phyloP scores from a whole-genome alignment of 1,284 basidiomycete genomes.

The Chiua sp. region DNA sequence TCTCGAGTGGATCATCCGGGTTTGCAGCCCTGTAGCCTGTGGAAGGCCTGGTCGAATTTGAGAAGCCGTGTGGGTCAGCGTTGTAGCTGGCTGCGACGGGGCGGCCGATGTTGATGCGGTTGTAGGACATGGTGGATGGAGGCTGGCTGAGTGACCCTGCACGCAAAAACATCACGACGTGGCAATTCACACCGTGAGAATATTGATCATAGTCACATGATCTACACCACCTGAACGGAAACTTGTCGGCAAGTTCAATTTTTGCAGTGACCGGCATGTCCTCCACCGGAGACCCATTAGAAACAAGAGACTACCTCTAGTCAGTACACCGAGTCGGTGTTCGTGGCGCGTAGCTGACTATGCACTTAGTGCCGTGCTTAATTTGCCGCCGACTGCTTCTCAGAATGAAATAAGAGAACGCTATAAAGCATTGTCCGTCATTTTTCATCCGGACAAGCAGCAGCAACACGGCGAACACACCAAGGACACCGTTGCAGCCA shows the following conservation, averaged over 20 bases:
- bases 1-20: conserved; percentile 85
- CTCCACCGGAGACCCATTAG: conserved; percentile 4
- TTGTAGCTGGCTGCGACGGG: conserved; percentile 62
- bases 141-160: background rate
- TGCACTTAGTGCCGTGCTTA: conserved; percentile 59
- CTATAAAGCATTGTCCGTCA: conserved; percentile 71
- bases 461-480: conserved; percentile 63
- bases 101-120: conserved; percentile 82
- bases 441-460: conserved; percentile 89
- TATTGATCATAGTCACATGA: conserved; percentile 26
- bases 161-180: conserved; percentile 10
- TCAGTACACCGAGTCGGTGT: conserved; percentile 11
- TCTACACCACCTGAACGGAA: background rate
- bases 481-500: conserved; percentile 64
- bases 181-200: conserved; percentile 22
- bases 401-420: conserved; percentile 74
- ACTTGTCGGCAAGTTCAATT: too few species aligned
- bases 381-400: conserved; percentile 67
- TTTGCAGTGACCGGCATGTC: conserved; percentile 1
- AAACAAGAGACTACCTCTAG: conserved; percentile 28
- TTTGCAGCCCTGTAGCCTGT: conserved; percentile 77
- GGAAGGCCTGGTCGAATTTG: conserved; percentile 62
- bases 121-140: conserved; percentile 60
- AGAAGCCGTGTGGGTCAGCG: conserved; percentile 76
- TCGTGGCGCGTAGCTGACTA: background rate